phyloP scores from a whole-genome alignment of 1,284 basidiomycete species.

The Cutaneotrichosporon sp. region DNA sequence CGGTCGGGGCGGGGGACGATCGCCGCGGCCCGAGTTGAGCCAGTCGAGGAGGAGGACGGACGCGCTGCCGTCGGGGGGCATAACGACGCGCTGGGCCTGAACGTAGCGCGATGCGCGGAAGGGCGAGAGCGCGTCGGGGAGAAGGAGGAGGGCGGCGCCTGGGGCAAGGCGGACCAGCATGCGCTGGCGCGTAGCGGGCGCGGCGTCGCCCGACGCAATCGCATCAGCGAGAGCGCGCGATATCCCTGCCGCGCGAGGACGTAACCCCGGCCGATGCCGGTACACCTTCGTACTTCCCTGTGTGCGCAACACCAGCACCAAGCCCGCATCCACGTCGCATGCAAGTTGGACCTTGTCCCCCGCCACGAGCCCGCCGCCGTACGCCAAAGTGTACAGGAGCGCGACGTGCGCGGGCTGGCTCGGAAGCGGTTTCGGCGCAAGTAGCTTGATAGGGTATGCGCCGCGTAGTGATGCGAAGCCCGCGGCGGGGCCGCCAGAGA shows the following conservation, averaged over 20 bases:
- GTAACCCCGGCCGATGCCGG: conserved; percentile 59
- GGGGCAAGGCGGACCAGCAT: conserved; percentile 57
- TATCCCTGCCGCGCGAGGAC: conserved; percentile 26
- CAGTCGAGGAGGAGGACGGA: conserved; percentile 71
- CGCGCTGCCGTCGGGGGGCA: conserved; percentile 51
- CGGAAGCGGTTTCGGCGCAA: conserved; percentile 57
- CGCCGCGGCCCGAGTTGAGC: conserved; percentile 72
- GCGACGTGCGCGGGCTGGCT: conserved; percentile 52
- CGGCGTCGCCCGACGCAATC: background rate
- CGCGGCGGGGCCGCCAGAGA: conserved; percentile 22
- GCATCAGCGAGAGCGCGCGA: background rate
- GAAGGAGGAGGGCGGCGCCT: conserved; percentile 61
- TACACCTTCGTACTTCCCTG: conserved; percentile 94
- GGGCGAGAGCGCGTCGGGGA: conserved; percentile 91
- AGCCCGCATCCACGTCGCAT: conserved; percentile 56
- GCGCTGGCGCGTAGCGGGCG: conserved; percentile 29
- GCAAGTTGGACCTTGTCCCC: conserved; percentile 70
- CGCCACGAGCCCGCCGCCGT: conserved; percentile 88
- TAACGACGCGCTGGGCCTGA: conserved; percentile 67
- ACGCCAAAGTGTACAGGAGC: conserved; percentile 74
- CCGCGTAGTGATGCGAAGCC: conserved; percentile 72
- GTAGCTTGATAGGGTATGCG: conserved; percentile 83
- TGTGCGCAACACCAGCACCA: conserved; percentile 36
- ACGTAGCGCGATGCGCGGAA: conserved; percentile 75
- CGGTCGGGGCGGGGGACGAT: conserved; percentile 5